Evolutionary conservation across 495 filamentous ascomycete species (phyloP), one percentile per base, ranked within the genome.

Genomic region (Penicillium alfredii): DNA sequence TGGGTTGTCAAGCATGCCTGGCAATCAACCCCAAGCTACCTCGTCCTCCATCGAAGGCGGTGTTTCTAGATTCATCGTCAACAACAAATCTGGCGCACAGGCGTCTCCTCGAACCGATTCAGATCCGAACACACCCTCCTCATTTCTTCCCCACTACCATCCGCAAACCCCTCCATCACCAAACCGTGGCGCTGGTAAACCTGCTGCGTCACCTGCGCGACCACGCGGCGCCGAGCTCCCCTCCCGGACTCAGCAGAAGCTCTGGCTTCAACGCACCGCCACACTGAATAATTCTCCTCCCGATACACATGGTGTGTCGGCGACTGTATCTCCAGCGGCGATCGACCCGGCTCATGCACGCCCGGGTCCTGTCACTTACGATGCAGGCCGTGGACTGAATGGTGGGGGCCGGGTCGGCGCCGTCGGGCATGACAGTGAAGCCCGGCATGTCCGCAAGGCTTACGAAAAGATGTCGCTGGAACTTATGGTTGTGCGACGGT

Each of bases 21-120:
- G 51, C 3, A 57, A 43, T 14, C 47, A 55, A 3, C 38, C 63
- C 4, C 51, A 60, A 9, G 64, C 58, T 5, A 64, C 64, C 16
- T 68, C 67, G 3, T 71, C 67, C 1, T 71, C 67, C 20, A 71
- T 71, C 40, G 67, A 71, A 49, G 67, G 64, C 2, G 67, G 67
- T 9, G 65, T 71, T 19, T 71, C 67, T 6, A 53, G 60, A 22
- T 71, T 71, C 33, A 71, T 71, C 23, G 39, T 57, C 11, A 61
- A 59, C 42, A 56, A 56, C 40, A 60, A 61, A 40, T 46, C 51
- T 3, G 51, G 57, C 28, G 29, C 49, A 0, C 53, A 55, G 21
- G 45, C 56, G 12, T 56, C 57, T 20, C 64, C 58, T 31, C 56
- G 63, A 20, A 64, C 61, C 4, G 64, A 71, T 35, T 71, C 67